Evolutionary conservation across 2,329 filamentous ascomycete genomes (phyloP).

Genomic region (Neoarthrinium moseri): DNA sequence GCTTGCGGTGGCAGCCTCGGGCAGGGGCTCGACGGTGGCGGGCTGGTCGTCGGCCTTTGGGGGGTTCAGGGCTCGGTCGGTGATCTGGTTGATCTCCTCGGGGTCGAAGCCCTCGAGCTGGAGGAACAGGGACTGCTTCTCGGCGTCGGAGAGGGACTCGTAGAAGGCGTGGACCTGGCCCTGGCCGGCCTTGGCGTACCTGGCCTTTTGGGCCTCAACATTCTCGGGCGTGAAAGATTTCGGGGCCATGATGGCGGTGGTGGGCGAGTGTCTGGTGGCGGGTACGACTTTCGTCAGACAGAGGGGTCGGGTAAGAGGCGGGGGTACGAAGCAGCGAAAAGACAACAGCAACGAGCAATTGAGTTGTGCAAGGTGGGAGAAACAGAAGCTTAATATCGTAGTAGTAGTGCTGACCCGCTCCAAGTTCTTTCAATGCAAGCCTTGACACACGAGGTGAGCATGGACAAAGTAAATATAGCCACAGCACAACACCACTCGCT

Average conservation of each 20-base stretch:
- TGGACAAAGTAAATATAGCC: constrained; percentile 8
- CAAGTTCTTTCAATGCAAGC: no score
- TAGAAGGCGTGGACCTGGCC: constrained; percentile 86
- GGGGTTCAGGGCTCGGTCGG: constrained; percentile 77
- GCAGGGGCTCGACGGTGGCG: constrained; percentile 71
- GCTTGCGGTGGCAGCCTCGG: constrained; percentile 81
- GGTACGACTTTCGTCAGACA: not conserved
- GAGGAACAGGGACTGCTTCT: constrained; percentile 76
- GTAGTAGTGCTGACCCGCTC: constrained; percentile 7
- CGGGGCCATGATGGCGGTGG: constrained; percentile 27
- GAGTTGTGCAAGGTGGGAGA: not conserved
- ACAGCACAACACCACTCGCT: no score
- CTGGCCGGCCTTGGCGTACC: constrained; percentile 73
- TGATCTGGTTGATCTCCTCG: constrained; percentile 82
- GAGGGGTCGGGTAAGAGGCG: not conserved
- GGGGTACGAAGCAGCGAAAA: not conserved
- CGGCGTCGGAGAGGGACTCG: constrained; percentile 69
- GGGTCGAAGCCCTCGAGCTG: constrained; percentile 85
- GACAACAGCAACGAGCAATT: not conserved
- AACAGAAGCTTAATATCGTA: not conserved
- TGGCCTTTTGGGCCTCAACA: constrained; percentile 65
- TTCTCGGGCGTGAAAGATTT: constrained; percentile 63
- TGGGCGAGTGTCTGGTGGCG: no score
- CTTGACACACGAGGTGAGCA: constrained; percentile 2
- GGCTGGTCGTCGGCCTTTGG: constrained; percentile 56